Conservation (phyloP, 495 filamentous ascomycete genomes). For the Penicillium macrosclerotiorum region DNA sequence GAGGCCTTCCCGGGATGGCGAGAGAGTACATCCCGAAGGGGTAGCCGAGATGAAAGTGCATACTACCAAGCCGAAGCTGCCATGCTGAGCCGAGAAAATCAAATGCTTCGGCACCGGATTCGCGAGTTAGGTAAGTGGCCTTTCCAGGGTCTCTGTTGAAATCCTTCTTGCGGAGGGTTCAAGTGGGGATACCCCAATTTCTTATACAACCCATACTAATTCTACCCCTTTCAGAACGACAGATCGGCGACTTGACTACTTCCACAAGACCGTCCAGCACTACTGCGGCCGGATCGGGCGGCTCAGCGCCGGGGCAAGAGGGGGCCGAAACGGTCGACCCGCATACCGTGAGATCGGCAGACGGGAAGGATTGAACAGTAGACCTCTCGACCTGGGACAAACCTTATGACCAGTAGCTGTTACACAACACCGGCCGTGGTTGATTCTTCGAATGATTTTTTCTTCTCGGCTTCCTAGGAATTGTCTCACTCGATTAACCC, state of each 20-base stretch:
- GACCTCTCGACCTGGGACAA: background rate
- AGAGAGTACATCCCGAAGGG: slow-evolving; percentile 32
- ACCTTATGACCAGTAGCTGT: background rate
- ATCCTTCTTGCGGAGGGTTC: background rate
- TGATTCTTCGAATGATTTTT: too few species aligned
- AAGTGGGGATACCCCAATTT: too few species aligned
- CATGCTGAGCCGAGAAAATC: slow-evolving; percentile 84
- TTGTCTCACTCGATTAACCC: too few species aligned
- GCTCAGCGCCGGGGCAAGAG: slow-evolving; percentile 18
- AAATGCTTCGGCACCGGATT: slow-evolving; percentile 84
- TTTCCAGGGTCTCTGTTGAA: background rate
- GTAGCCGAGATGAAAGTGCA: slow-evolving; percentile 71
- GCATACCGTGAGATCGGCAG: slow-evolving; percentile 24
- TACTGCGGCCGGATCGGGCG: slow-evolving; percentile 14
- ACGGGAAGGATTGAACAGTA: slow-evolving; percentile 20
- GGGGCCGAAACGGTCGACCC: slow-evolving; percentile 24
- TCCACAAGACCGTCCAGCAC: slow-evolving; percentile 9
- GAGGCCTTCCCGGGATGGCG: slow-evolving; percentile 30
- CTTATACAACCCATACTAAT: background rate
- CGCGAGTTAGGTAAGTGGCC: slow-evolving; percentile 61
- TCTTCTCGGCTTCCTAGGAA: too few species aligned
- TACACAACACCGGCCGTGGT: too few species aligned
- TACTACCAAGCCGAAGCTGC: slow-evolving; percentile 93
- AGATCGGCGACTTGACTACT: slow-evolving; percentile 31
- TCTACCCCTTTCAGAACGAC: slow-evolving; percentile 27